Base-by-base conservation (phyloP, 2,329 filamentous ascomycete genomes). In the Herpotrichia juniperi region DNA sequence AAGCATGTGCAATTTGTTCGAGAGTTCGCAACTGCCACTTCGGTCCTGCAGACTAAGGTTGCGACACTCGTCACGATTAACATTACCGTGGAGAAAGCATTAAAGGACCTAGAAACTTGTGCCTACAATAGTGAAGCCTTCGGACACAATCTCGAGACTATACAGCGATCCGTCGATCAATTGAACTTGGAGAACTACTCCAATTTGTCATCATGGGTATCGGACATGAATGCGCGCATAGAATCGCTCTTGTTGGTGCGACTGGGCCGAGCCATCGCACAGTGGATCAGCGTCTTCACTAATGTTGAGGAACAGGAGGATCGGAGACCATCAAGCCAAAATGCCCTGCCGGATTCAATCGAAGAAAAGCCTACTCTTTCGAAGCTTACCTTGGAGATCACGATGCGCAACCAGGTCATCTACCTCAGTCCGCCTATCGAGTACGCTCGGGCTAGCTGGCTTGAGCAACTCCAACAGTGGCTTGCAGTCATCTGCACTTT, bases 381-480 rank as follows among this genome's bases (percentile, higher is more conserved):
- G 64, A 85, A 83, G 25, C 83, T 96, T 21, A 82, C 94, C 14
- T 91, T 97, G 62, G 94, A 99, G 71, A 88, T 99, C 48, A 94
- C 91, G 5, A 99, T 99, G 91, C 90, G 91, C 26, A 97, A 97
- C 65, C 94, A 99, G 73, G 89, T 97, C 60, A 96, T 99, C 61
- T 96, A 96, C 68, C 84, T 99, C 22, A 94, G 97, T 47, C 96
- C 94, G 3, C 94, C 94, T 4, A 80, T 97, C 46, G 92, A 96
- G 70, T 94, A 88, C 71, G 93, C 94, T 14, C 86, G 93, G 60
- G 93, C 93, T 11, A 93, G 89, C 69, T 99, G 96, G 94, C 90
- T 96, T 68, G 82, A 88, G 16, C 93, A 97, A 62, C 82, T 99
- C 34, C 93, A 97, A 64, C 85, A 91, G 28, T 99, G 94, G 94